These are phyloP conservation scores for Colletotrichum caudatum DNA, from an alignment of 2,329 filamentous ascomycete genomes.

Conservation along the genomic window DNA sequence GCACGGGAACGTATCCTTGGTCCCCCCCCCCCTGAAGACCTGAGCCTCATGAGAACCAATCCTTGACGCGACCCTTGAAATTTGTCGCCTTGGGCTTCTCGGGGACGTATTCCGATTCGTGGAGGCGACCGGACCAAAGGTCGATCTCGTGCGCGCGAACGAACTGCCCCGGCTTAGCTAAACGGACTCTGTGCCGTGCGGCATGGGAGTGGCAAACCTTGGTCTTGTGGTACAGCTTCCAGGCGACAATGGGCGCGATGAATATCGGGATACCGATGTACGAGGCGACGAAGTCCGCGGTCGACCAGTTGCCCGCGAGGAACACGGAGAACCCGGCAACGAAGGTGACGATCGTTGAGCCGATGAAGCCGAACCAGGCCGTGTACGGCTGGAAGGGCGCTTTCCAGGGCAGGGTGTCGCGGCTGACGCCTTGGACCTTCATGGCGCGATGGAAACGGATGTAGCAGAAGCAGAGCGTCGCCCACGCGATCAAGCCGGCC, in stretches of 20 bases:
- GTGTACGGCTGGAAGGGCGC: slow-evolving; percentile 58
- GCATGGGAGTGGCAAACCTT: slow-evolving; percentile 15
- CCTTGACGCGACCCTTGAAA: slow-evolving; percentile 30
- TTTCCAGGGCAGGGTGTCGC: slow-evolving; percentile 55
- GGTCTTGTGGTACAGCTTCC: slow-evolving; percentile 50
- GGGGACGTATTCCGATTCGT: slow-evolving; percentile 34
- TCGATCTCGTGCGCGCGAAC: slow-evolving; percentile 45
- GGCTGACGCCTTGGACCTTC: slow-evolving; percentile 53
- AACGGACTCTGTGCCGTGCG: not conserved
- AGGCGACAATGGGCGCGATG: slow-evolving; percentile 55
- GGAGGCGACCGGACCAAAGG: slow-evolving; percentile 46
- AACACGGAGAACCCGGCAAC: slow-evolving; percentile 75
- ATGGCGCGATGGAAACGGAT: slow-evolving; percentile 57
- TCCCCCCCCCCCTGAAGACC: not conserved
- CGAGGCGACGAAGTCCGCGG: slow-evolving; percentile 68
- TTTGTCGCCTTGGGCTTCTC: slow-evolving; percentile 32
- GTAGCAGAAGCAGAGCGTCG: slow-evolving; percentile 57
- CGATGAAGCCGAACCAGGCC: slow-evolving; percentile 57
- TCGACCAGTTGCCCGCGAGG: slow-evolving; percentile 68
- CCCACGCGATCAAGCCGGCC: slow-evolving; percentile 58
- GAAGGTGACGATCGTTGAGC: slow-evolving; percentile 58
- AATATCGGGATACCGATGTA: slow-evolving; percentile 77
- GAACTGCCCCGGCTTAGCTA: slow-evolving; percentile 41
- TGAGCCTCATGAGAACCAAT: slow-evolving; percentile 34
- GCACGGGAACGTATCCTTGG: not conserved